Base-by-base conservation (phyloP, 2,329 filamentous ascomycete species). In the Periconia sp. region DNA sequence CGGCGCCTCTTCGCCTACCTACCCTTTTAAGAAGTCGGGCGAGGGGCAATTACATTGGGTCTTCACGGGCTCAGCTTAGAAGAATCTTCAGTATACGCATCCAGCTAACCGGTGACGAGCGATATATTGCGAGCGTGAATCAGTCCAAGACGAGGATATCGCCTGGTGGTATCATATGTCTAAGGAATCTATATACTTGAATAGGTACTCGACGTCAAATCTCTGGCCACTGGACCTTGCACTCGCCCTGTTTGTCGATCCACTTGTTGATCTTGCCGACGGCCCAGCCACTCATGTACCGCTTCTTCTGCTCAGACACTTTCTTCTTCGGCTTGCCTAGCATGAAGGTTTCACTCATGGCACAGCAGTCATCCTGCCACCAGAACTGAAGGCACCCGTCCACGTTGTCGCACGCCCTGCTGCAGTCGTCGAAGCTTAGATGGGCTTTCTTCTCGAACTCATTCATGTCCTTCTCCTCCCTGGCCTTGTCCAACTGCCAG, bases 181-280 rank as follows among this genome's bases (percentile, higher is more conserved):
- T n/a, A n/a, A n/a, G n/a, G n/a, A n/a, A n/a, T n/a, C n/a, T n/a
- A n/a, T n/a, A n/a, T n/a, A n/a, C n/a, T n/a, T n/a, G n/a, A n/a
- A n/a, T n/a, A n/a, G n/a, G n/a, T n/a, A n/a, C n/a, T n/a, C n/a
- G n/a, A n/a, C n/a, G n/a, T n/a, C n/a, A n/a, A n/a, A n/a, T n/a
- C n/a, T n/a, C n/a, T n/a, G n/a, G n/a, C n/a, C n/a, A 39, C 19
- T 39, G 17, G 4, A 39, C 36, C 19, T 39, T 17, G 29, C 37
- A 40, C 28, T 40, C 37, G 19, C 22, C 37, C 29, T 40, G 37
- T 12, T 40, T 30, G 10, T 21, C 28, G 33, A 85, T 86, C 74
- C 79, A 88, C 46, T 76, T 76, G 52, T 79, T 81, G n/a, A 87
- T 84, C 1, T 78, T 78, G 46, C 78, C 70, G 61, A 89, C 86